phyloP scores from a whole-genome alignment of 202 grass and related monocot genomes.

The Setaria italica region DNA sequence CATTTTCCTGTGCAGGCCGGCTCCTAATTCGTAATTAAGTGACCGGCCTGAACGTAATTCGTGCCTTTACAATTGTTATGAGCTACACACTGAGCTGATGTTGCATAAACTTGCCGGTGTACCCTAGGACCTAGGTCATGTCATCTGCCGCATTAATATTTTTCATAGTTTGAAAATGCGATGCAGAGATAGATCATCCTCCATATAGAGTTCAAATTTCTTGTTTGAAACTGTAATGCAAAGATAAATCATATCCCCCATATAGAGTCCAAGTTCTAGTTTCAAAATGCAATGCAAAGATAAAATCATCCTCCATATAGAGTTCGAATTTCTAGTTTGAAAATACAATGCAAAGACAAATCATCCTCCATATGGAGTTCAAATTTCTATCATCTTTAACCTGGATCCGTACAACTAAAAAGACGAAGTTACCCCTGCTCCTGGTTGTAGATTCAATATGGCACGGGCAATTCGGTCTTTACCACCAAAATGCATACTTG shows the following conservation, averaged over 20 bases:
- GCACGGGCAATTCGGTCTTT: neutral
- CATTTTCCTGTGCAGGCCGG: neutral
- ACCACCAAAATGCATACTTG: neutral
- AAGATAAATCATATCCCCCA: too few relatives aligned
- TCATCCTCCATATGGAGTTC: too few relatives aligned
- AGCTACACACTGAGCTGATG: too few relatives aligned
- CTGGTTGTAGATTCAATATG: neutral
- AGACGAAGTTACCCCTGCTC: neutral
- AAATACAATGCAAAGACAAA: neutral
- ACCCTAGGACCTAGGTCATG: neutral
- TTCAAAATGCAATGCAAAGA: too few relatives aligned
- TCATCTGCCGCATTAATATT: neutral
- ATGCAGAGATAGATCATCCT: too few relatives aligned
- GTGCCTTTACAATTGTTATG: neutral
- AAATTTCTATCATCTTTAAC: neutral
- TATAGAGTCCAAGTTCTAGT: too few relatives aligned
- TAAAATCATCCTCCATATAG: too few relatives aligned
- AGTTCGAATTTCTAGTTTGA: neutral
- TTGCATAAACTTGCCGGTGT: too few relatives aligned
- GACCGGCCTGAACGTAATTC: neutral
- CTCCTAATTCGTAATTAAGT: too few relatives aligned
- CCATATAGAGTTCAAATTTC: too few relatives aligned
- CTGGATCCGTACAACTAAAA: neutral
- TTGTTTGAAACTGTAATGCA: too few relatives aligned
- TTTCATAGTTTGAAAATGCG: neutral